A percentile compares a stretch with the other conserved stretches of the same genome.
Evolutionary conservation across 208 protist genomes (phyloP).

Genomic region (Histomonas meleagridis): DNA sequence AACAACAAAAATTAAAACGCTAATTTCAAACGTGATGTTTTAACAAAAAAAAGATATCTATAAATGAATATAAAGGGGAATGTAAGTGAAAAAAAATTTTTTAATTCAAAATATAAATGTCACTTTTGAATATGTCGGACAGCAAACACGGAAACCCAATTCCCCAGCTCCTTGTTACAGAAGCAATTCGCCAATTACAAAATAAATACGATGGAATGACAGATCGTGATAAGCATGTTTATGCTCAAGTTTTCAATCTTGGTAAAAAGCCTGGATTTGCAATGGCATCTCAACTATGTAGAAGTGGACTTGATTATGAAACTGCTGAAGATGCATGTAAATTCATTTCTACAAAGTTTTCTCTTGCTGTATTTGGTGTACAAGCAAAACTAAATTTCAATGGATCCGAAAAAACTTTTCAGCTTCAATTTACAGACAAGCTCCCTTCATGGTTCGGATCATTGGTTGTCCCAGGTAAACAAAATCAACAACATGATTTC

Average conservation of each 20-base stretch:
- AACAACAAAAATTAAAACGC: too few species aligned
- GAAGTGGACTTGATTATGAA: not conserved
- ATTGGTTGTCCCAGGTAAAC: not conserved
- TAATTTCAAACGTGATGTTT: too few species aligned
- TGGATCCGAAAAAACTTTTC: not conserved
- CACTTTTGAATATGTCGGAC: too few species aligned
- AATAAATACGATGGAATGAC: not conserved
- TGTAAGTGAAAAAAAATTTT: too few species aligned
- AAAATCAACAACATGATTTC: not conserved
- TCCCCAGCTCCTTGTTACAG: not conserved
- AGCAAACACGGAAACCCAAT: too few species aligned
- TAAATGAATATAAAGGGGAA: too few species aligned
- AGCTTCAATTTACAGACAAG: not conserved
- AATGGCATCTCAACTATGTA: not conserved
- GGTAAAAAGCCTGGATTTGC: slow-evolving; percentile 12
- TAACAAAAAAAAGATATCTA: too few species aligned
- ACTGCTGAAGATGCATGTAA: not conserved
- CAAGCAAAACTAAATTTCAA: not conserved
- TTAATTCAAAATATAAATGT: too few species aligned
- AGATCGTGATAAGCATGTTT: not conserved
- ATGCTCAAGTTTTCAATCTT: not conserved
- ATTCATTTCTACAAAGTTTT: not conserved
- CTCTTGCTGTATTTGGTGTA: not conserved
- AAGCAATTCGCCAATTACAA: not conserved
- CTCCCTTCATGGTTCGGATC: not conserved